A percentile compares a stretch with the other conserved stretches of the same genome.
Evolutionary conservation across 2,329 filamentous ascomycete genomes (phyloP).

Genomic region (Tolypocladium guangdongense): DNA sequence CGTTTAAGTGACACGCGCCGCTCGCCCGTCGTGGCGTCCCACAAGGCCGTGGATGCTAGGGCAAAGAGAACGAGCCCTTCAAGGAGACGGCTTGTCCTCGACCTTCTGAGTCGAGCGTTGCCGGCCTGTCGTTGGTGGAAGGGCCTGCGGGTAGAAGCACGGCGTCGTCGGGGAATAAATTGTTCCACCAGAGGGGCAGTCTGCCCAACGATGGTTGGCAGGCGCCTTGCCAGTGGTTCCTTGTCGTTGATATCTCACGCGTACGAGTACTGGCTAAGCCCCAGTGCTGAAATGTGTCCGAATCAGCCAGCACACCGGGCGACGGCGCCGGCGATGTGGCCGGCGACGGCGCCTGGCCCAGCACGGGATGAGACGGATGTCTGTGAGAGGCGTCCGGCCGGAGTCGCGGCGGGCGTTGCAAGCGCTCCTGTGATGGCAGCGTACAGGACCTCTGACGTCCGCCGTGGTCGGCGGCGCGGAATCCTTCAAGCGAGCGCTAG

Average conservation of each 20-base stretch:
- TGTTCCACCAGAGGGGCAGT: conserved; percentile 1
- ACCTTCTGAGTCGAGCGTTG: background rate
- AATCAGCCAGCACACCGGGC: background rate
- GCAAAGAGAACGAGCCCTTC: background rate
- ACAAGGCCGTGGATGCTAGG: background rate
- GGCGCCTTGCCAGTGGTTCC: background rate
- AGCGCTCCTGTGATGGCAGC: background rate
- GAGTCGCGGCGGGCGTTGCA: background rate
- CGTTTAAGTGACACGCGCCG: background rate
- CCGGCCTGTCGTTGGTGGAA: background rate
- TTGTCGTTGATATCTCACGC: background rate
- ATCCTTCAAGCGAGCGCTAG: background rate
- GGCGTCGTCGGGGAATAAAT: background rate
- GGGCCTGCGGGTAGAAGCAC: background rate
- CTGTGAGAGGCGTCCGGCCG: background rate
- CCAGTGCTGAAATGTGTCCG: background rate
- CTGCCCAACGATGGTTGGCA: background rate
- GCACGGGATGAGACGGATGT: background rate
- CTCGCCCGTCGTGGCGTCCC: background rate
- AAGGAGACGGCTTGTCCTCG: background rate
- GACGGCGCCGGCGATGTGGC: background rate
- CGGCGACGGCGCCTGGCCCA: background rate
- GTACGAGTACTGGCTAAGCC: background rate
- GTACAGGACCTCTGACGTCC: background rate
- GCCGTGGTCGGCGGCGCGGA: background rate